Conservation (phyloP, 2,329 filamentous ascomycete genomes). For the Daldinia sp. region DNA sequence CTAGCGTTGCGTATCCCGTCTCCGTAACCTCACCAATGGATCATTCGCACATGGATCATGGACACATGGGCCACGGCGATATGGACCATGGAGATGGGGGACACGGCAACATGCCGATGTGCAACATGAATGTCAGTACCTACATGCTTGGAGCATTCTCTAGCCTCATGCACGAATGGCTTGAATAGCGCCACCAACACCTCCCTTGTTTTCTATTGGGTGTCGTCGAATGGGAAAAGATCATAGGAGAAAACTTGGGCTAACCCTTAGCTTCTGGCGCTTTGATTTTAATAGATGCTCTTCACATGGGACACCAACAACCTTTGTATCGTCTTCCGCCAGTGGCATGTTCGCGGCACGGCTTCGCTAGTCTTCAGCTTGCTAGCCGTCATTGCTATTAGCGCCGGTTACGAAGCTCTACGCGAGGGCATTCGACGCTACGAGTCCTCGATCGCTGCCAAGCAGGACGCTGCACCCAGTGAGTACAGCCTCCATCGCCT, state of each 20-base stretch:
- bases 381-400: constrained; percentile 81
- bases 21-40: constrained; percentile 47
- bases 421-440: constrained; percentile 82
- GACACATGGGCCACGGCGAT: constrained; percentile 59
- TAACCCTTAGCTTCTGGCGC: constrained; percentile 27
- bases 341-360: constrained; percentile 86
- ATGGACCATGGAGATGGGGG: constrained; percentile 61
- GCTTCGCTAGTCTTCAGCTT: constrained; percentile 84
- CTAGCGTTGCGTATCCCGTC: not conserved
- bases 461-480: constrained; percentile 65
- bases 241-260: constrained; percentile 5
- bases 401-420: constrained; percentile 92
- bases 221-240: constrained; percentile 9
- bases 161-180: constrained; percentile 18
- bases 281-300: constrained; percentile 76
- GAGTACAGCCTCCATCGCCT: constrained; percentile 52
- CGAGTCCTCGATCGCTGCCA: constrained; percentile 68
- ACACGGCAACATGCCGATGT: constrained; percentile 69
- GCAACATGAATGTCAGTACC: constrained; percentile 86
- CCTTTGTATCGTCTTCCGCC: constrained; percentile 94
- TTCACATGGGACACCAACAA: constrained; percentile 96
- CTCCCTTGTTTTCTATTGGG: constrained; percentile 26
- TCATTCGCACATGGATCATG: constrained; percentile 62
- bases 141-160: constrained; percentile 7
- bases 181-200: constrained; percentile 19